Conservation (phyloP, 2,329 filamentous ascomycete genomes). For the Falciphora oryzae region DNA sequence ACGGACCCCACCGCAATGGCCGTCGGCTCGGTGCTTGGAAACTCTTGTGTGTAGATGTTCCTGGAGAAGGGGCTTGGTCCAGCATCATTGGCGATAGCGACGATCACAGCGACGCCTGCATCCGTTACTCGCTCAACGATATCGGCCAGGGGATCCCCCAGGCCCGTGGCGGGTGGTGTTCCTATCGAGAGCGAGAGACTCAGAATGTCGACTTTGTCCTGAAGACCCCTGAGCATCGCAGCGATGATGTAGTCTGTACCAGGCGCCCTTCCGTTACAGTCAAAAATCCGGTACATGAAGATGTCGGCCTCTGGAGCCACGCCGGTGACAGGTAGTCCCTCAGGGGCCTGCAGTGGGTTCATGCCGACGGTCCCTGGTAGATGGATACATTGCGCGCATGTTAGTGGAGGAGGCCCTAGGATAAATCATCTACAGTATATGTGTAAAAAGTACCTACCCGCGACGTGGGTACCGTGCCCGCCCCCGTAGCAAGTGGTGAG, state of each 20-base stretch:
- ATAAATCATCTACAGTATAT: no score
- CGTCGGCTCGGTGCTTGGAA: constrained; percentile 15
- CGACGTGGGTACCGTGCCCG: constrained; percentile 6
- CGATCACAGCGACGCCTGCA: constrained; percentile 18
- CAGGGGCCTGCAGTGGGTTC: constrained; percentile 8
- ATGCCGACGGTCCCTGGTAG: constrained; percentile 9
- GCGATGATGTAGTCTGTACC: constrained; percentile 20
- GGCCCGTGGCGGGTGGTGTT: neutral
- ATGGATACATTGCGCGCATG: neutral
- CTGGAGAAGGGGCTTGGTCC: constrained; percentile 16
- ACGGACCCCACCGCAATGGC: constrained; percentile 20
- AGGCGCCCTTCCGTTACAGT: constrained; percentile 11
- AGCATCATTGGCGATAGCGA: constrained; percentile 19
- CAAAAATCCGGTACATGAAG: constrained; percentile 18
- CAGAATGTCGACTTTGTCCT: constrained; percentile 23
- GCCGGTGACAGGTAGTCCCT: constrained; percentile 14
- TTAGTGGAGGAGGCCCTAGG: neutral
- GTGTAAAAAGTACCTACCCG: neutral
- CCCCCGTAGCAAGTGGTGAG: constrained; percentile 9
- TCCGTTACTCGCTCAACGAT: constrained; percentile 13
- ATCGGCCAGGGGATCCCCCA: constrained; percentile 14
- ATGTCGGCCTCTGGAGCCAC: constrained; percentile 21
- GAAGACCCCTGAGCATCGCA: constrained; percentile 20
- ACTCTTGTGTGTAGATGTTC: constrained; percentile 14
- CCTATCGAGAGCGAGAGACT: constrained; percentile 20